These are phyloP conservation scores for Citrullus colocynthis DNA, from an alignment of 306 rosid species.

Conservation along the genomic window DNA sequence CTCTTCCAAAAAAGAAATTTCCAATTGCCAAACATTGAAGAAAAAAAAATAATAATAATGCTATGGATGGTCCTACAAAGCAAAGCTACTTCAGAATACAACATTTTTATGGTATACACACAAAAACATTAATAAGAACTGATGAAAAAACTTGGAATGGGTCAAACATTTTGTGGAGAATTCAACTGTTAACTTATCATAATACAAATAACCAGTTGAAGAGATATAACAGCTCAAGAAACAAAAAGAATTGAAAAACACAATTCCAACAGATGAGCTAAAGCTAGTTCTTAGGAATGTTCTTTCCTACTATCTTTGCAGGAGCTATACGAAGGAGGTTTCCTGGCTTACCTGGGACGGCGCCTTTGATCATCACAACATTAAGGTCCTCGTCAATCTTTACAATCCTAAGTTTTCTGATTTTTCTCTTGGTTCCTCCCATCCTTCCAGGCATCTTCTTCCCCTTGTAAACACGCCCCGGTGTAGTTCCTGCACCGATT, in stretches of 20 bases:
- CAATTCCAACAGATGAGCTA: not conserved
- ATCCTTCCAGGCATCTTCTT: conserved; percentile 99
- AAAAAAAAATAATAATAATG: not conserved
- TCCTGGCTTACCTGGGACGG: conserved; percentile 93
- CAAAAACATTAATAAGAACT: not conserved
- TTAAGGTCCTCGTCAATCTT: conserved; percentile 81
- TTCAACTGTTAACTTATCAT: not conserved
- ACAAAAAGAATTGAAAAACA: not conserved
- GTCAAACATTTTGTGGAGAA: not conserved
- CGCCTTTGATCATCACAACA: conserved; percentile 85
- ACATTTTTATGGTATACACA: not conserved
- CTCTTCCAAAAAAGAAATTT: not conserved
- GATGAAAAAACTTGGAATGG: not conserved
- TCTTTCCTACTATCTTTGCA: conserved; percentile 88
- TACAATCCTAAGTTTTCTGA: conserved; percentile 84
- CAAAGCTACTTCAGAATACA: not conserved
- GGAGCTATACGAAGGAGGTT: conserved; percentile 84
- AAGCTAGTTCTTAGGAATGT: conserved; percentile 69
- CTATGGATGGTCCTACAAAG: not conserved
- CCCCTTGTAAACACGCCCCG: conserved; percentile 76
- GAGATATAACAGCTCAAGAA: not conserved
- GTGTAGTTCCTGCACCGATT: conserved; percentile 94
- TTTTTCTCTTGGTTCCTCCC: conserved; percentile 91
- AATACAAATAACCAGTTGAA: not conserved
- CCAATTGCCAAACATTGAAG: not conserved